Evolutionary conservation across 2,329 filamentous ascomycete species (phyloP).

Genomic region (Mariannaea elegans): DNA sequence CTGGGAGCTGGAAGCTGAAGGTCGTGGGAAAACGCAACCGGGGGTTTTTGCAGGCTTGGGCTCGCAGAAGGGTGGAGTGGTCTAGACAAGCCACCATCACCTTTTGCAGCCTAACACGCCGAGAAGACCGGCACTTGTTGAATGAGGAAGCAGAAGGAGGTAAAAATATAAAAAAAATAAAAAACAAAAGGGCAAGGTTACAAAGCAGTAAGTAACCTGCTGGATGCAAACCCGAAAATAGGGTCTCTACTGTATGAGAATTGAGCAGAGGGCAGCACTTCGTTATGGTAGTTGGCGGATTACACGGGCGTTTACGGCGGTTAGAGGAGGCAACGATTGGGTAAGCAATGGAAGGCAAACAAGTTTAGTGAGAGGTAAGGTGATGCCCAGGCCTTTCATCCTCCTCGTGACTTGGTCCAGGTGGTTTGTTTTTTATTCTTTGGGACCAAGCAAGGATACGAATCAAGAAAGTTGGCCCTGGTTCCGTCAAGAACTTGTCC

Average conservation of each 20-base stretch:
- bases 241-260: too few relatives aligned
- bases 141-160: not conserved
- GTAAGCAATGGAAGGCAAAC: not conserved
- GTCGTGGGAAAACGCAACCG: too few relatives aligned
- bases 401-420: not conserved
- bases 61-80: conserved; percentile 11
- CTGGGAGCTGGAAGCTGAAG: not conserved
- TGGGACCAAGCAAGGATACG: not conserved
- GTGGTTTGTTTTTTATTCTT: not conserved
- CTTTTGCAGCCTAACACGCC: conserved; percentile 16
- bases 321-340: conserved; percentile 5
- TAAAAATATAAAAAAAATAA: not conserved
- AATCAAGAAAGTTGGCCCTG: conserved; percentile 10
- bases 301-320: not conserved
- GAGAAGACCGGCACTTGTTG: conserved; percentile 7
- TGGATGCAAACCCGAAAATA: too few relatives aligned
- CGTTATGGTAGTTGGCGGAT: not conserved
- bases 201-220: too few relatives aligned
- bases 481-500: not conserved
- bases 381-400: not conserved
- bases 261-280: too few relatives aligned
- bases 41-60: conserved; percentile 8
- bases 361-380: not conserved
- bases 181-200: not conserved
- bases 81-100: conserved; percentile 14